Evolutionary conservation across 2,329 filamentous ascomycete species (phyloP).

Genomic region (Fusarium sp.): DNA sequence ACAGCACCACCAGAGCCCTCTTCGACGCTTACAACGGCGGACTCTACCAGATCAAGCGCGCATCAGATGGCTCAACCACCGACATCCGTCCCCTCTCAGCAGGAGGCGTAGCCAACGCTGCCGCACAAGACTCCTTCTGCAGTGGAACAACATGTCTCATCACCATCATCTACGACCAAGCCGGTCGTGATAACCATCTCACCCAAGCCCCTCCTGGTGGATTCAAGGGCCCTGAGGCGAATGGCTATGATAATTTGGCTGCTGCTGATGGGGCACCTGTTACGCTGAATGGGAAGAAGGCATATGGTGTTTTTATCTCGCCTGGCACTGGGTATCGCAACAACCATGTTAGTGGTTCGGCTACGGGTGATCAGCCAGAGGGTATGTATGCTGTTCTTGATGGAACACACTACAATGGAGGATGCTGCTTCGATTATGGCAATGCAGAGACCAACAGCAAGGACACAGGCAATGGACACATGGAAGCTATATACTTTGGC

Average conservation of each 20-base stretch:
- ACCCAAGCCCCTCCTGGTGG: slow-evolving; percentile 68
- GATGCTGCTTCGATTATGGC: slow-evolving; percentile 29
- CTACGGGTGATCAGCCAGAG: slow-evolving; percentile 15
- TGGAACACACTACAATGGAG: slow-evolving; percentile 26
- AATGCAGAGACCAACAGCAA: slow-evolving; percentile 57
- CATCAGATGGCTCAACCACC: slow-evolving; percentile 11
- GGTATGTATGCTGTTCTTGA: slow-evolving; percentile 31
- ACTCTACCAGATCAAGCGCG: slow-evolving; percentile 31
- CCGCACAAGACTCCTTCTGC: slow-evolving; percentile 71
- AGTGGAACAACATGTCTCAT: slow-evolving; percentile 70
- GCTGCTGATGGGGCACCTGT: slow-evolving; percentile 26
- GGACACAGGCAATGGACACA: slow-evolving; percentile 71
- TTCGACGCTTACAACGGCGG: slow-evolving; percentile 5
- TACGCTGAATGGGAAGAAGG: slow-evolving; percentile 27
- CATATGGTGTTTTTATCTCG: slow-evolving; percentile 25
- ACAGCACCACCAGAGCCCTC: slow-evolving; percentile 16
- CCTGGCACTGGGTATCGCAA: slow-evolving; percentile 28
- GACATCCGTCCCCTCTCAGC: slow-evolving; percentile 51
- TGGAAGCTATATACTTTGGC: slow-evolving; percentile 77
- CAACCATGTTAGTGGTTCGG: slow-evolving; percentile 13
- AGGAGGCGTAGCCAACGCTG: slow-evolving; percentile 71
- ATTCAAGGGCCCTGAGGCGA: slow-evolving; percentile 43
- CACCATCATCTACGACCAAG: slow-evolving; percentile 74
- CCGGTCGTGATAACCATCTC: slow-evolving; percentile 70
- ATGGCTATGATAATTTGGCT: slow-evolving; percentile 26